Evolutionary conservation across 2,329 filamentous ascomycete species (phyloP), one percentile per base, ranked within the genome.

Genomic region (Curvularia lunata): DNA sequence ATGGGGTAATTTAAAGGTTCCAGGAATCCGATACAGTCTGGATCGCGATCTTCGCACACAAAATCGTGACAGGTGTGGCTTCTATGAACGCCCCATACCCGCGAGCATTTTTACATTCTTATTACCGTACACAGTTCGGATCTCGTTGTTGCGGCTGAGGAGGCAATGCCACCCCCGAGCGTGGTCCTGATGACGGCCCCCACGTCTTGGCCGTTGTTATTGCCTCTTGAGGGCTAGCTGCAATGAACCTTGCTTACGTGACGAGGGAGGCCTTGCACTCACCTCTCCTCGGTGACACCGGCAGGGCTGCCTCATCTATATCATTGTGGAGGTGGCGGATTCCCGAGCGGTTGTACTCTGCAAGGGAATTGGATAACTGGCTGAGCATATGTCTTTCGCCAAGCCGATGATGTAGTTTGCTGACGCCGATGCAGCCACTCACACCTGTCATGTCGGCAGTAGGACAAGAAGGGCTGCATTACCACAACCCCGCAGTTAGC

Each of bases 131-230:
- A 55, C 18, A 58, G 63, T 48, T 48, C 45, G 25, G 21, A 43
- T 23, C 41, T 38, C 32, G 48, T 54, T 47, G 25, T 37, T n/a
- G 21, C 18, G 45, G 25, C 40, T 54, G 51, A 45, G 19, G n/a
- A 38, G 4, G 19, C 45, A 42, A 23, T n/a, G 32, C 42, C 16
- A 30, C 13, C 25, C 21, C 19, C 13, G 16, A 18, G 32, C 37
- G 19, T 45, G 9, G 18, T 18, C 25, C 16, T 34, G 41, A 34
- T 52, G 6, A 18, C 13, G 38, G 50, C 10, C 21, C 8, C 40
- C 23, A 6, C 1, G 34, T 64, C 68, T 70, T 67, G 63, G 68
- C 66, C 65, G 52, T 23, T 3, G 5, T 61, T 59, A 18, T 28
- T 41, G 42, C 66, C 54, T 5, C 40, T 59, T 59, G 5, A 25